These are phyloP conservation scores for Penicillium silybi DNA, from an alignment of 495 filamentous ascomycete genomes.

Conservation along the genomic window DNA sequence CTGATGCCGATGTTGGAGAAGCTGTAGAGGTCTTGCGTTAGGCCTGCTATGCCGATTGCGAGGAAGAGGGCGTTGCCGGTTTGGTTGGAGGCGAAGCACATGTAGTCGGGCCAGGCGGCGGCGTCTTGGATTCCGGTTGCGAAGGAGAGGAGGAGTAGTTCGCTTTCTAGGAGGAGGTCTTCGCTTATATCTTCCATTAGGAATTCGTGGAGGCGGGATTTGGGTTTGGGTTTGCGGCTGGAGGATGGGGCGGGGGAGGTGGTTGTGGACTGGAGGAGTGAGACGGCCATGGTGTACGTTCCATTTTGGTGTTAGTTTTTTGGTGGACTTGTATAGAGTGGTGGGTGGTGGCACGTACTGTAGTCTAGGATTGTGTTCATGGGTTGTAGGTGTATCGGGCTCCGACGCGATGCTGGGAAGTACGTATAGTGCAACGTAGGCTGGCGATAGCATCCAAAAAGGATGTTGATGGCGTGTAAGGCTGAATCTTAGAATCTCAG, in stretches of 20 bases:
- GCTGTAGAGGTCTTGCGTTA: constrained; percentile 31
- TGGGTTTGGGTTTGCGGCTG: too few relatives aligned
- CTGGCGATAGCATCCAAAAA: neutral
- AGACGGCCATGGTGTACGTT: neutral
- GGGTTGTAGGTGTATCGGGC: neutral
- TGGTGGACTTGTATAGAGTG: neutral
- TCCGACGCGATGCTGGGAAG: neutral
- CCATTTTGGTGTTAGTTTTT: neutral
- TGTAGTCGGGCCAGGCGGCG: constrained; percentile 57
- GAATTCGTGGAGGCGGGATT: constrained; percentile 1
- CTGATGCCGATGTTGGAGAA: constrained; percentile 50
- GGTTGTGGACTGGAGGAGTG: neutral
- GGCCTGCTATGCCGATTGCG: constrained; percentile 45
- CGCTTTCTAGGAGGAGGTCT: constrained; percentile 19
- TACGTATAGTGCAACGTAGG: neutral
- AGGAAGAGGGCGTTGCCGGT: constrained; percentile 62
- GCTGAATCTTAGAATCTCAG: neutral
- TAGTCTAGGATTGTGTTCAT: neutral
- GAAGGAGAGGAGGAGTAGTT: constrained; percentile 37
- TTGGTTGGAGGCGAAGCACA: constrained; percentile 63
- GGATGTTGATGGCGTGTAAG: neutral
- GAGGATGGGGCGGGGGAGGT: neutral
- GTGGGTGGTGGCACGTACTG: neutral
- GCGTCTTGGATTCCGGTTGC: constrained; percentile 53
- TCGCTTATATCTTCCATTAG: constrained; percentile 17